Evolutionary conservation across 305 asterid species (phyloP), one percentile per base, ranked within the genome.

Genomic region (Fraxinus albicans): DNA sequence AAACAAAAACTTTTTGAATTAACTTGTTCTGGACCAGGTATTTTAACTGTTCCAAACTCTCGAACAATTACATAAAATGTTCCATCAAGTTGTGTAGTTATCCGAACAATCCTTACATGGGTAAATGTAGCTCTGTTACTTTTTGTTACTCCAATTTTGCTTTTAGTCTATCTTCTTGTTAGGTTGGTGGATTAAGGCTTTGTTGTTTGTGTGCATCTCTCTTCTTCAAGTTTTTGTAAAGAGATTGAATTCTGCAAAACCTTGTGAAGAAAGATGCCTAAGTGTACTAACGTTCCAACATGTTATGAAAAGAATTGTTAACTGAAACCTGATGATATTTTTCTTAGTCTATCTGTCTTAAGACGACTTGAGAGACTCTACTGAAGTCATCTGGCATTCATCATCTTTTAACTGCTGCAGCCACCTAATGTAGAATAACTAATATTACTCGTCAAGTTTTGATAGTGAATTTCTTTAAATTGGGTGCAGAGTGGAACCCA

Each of bases 401-500:
- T 13, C 7, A 50, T 50, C 60, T 58, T 58, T 58, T 58, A 19
- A n/a, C 69, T 5, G n/a, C 17, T 25, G 8, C n/a, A 3, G 74
- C 74, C 36, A 33, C 73, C 34, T 63, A 63, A 8, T 63, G 13
- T 23, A 63, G 73, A 21, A 63, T 63, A 63, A 63, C 31, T 73
- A 15, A 53, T 76, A 8, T 33, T 67, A 50, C 70, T 77, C n/a
- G 13, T 17, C 83, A 69, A 73, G 23, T 77, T 63, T 58, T 74
- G 47, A 76, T 67, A 31, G 21, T 35, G 80, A 67, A 12, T 83
- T 67, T 83, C n/a, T 40, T 76, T 55, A 63, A 21, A 29, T 77
- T 81, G 79, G 73, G 0, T 83, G 90, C 94, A 96, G 99, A 94
- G 88, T 94, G 98, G 99, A 84, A 94, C 67, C 98, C 99, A 53